Percentiles rank a stretch among this genome's conserved stretches.
These are phyloP conservation scores for Saccharum hybrid DNA, from an alignment of 202 grass and related monocot genomes.

Conservation along the genomic window DNA sequence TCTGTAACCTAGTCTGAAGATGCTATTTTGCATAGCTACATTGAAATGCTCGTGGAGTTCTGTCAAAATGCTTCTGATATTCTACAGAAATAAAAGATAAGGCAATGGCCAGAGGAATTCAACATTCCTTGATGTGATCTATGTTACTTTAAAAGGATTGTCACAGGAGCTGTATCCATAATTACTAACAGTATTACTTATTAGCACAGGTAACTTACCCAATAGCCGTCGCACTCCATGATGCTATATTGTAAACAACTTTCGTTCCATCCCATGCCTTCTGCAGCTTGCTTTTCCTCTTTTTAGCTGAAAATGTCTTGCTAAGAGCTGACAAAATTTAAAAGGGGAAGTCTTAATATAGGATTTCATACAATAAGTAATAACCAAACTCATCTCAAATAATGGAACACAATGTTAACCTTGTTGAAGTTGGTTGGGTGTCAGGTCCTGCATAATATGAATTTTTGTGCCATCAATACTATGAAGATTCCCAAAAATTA, in stretches of 20 bases:
- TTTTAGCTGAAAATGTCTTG: constrained; percentile 83
- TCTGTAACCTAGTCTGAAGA: not conserved
- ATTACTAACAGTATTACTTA: not conserved
- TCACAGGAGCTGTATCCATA: not conserved
- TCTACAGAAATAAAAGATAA: not conserved
- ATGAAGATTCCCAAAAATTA: constrained; percentile 16
- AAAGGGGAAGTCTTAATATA: not conserved
- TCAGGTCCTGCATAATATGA: constrained; percentile 61
- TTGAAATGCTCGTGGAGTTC: not conserved
- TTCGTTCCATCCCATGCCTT: constrained; percentile 96
- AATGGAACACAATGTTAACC: constrained; percentile 35
- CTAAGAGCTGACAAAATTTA: constrained; percentile 63
- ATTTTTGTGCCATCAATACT: constrained; percentile 24
- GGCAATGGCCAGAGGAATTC: not conserved
- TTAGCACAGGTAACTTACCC: constrained; percentile 55
- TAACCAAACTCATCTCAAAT: constrained; percentile 31
- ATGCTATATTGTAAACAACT: constrained; percentile 92
- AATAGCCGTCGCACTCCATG: constrained; percentile 93
- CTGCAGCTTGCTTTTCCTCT: constrained; percentile 76
- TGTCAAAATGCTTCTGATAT: not conserved
- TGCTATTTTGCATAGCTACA: not conserved
- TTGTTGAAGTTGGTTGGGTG: constrained; percentile 65
- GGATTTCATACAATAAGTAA: not conserved
- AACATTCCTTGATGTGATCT: not conserved
- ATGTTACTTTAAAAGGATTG: not conserved